Evolutionary conservation across 305 asterid species (phyloP), one percentile per base, ranked within the genome.

Genomic region (Fraxinus angustifolia): DNA sequence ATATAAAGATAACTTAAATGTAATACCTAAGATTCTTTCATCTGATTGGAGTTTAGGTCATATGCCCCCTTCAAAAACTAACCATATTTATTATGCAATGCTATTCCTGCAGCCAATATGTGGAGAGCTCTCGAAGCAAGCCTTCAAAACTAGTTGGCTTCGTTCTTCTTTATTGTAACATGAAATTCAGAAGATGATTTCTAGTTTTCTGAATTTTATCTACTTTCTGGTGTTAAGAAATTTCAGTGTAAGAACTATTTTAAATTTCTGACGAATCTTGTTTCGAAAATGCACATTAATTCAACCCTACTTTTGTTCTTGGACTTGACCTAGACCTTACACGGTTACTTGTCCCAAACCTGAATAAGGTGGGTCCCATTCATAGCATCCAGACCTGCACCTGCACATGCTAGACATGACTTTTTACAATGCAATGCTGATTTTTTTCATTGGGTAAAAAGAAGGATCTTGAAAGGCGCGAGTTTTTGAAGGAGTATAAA

Each of bases 81-180:
- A 19, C 33, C 21, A 50, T 10, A 10, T 8, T 45, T 6, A 8
- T 11, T 58, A 8, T 60, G 71, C 11, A 60, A 75, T 75, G 62
- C 4, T 12, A 28, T 72, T 56, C 45, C 4, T 48, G 81, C 86
- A 83, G 86, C 50, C 79, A 58, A 79, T 17, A 50, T 35, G 14
- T 14, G 74, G 81, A 60, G 48, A 78, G 75, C 10, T 45, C 36
- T 38, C 36, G 81, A 65, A 11, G 30, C 7, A 28, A 45, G 56
- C 56, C 56, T 11, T 45, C 56, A 45, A 2, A 45, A 65, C 14
- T 65, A 65, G 35, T 26, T n/a, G 35, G 35, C 73, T 0, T 21
- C 28, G 14, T 60, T 60, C 33, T 60, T 60, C 31, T 6, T 45
- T 11, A 5, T 21, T 23, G 28, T 60, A 60, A 10, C 56, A 48